Evolutionary conservation across 2,329 filamentous ascomycete species (phyloP).

Genomic region (Pseudogymnoascus sp.): DNA sequence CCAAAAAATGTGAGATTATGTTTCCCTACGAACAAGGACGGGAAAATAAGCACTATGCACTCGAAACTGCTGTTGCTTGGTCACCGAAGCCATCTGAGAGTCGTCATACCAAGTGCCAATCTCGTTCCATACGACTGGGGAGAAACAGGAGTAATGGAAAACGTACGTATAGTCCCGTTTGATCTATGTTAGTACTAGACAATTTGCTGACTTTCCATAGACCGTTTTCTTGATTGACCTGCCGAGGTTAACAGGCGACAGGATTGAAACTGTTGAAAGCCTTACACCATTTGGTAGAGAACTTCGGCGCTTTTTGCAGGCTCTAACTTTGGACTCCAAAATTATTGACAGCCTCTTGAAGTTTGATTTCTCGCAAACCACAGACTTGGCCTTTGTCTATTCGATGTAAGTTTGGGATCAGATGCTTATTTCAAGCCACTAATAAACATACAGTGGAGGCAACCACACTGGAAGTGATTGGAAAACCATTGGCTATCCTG

Average conservation of each 20-base stretch:
- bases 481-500: conserved; percentile 60
- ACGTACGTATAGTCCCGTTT: conserved; percentile 41
- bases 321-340: conserved; percentile 54
- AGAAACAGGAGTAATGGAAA: conserved; percentile 68
- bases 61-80: conserved; percentile 91
- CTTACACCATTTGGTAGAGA: conserved; percentile 57
- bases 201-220: conserved; percentile 31
- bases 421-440: background rate
- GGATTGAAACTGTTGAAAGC: conserved; percentile 18
- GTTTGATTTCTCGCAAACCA: conserved; percentile 75
- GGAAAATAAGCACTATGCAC: conserved; percentile 70
- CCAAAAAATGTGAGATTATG: conserved; percentile 58
- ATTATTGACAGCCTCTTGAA: conserved; percentile 60
- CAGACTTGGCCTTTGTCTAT: conserved; percentile 70
- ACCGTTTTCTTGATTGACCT: conserved; percentile 89
- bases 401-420: conserved; percentile 56
- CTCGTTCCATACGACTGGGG: conserved; percentile 84
- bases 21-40: conserved; percentile 69
- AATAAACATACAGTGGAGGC: conserved; percentile 38
- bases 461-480: conserved; percentile 42
- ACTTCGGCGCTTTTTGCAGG: conserved; percentile 60
- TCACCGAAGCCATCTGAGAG: conserved; percentile 60
- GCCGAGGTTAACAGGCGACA: conserved; percentile 40
- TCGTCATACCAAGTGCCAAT: conserved; percentile 84
- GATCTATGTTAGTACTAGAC: background rate